phyloP scores from a whole-genome alignment of 306 rosid species.

The Vigna nakashimae region DNA sequence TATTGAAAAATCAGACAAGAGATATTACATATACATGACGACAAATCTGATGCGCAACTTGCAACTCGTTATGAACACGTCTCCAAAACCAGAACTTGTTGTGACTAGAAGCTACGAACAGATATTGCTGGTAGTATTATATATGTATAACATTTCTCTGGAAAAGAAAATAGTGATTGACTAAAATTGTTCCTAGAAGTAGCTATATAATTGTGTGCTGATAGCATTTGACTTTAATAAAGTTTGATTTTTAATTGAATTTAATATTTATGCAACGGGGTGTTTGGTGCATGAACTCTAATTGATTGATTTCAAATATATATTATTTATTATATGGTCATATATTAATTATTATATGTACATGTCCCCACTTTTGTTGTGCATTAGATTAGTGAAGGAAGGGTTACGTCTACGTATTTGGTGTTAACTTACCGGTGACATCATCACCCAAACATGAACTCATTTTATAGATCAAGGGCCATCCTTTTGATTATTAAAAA shows the following conservation, averaged over 20 bases:
- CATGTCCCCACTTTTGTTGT: neutral
- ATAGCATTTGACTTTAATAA: slow-evolving; percentile 44
- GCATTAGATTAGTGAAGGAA: slow-evolving; percentile 9
- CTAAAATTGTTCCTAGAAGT: neutral
- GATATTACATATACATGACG: too few species aligned
- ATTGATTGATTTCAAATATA: slow-evolving; percentile 31
- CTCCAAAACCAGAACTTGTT: slow-evolving; percentile 36
- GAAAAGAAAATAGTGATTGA: slow-evolving; percentile 6
- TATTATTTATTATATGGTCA: too few species aligned
- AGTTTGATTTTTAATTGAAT: slow-evolving; percentile 27
- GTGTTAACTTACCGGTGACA: slow-evolving; percentile 12
- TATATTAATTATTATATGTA: too few species aligned
- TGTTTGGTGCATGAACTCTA: slow-evolving; percentile 28
- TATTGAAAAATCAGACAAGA: neutral
- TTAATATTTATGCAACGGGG: slow-evolving; percentile 22
- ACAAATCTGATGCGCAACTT: slow-evolving; percentile 23
- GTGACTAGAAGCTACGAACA: neutral
- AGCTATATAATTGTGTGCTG: neutral
- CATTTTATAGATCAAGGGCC: neutral
- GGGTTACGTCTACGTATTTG: slow-evolving; percentile 2
- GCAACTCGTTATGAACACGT: slow-evolving; percentile 17
- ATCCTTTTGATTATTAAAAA: too few species aligned
- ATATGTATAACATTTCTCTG: neutral
- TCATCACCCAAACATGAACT: slow-evolving; percentile 19
- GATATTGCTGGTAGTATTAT: neutral